A percentile compares a stretch with the other conserved stretches of the same genome.
phyloP scores from a whole-genome alignment of 495 filamentous ascomycete species.

The Penicillium simplicissimum region DNA sequence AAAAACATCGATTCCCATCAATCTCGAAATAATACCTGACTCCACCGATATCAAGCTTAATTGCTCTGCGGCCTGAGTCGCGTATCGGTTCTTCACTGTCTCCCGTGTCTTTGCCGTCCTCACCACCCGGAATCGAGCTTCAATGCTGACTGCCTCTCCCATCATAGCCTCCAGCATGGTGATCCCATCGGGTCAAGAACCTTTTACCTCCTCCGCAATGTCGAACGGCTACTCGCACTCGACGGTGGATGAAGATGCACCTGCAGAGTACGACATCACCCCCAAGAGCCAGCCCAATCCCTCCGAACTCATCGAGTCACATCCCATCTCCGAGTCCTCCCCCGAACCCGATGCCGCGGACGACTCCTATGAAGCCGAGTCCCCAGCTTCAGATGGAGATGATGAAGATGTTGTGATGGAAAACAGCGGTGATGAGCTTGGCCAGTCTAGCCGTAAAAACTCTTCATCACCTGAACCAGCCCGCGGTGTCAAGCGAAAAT shows the following conservation, averaged over 20 bases:
- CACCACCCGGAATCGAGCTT: constrained; percentile 30
- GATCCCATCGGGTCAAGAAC: constrained; percentile 51
- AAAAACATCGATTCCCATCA: constrained; percentile 43
- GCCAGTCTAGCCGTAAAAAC: constrained; percentile 52
- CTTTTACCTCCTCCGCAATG: constrained; percentile 40
- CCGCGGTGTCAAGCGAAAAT: constrained; percentile 75
- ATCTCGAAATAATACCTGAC: constrained; percentile 34
- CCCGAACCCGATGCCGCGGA: constrained; percentile 66
- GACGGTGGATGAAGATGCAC: constrained; percentile 38
- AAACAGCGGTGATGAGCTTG: constrained; percentile 57
- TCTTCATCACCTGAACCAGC: constrained; percentile 67
- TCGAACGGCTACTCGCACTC: constrained; percentile 53
- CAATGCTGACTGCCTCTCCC: constrained; percentile 50
- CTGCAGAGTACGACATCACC: constrained; percentile 36
- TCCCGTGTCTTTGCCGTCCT: constrained; percentile 20
- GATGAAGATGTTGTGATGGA: constrained; percentile 79
- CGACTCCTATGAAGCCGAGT: constrained; percentile 46
- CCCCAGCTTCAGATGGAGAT: constrained; percentile 51
- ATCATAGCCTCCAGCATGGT: constrained; percentile 53
- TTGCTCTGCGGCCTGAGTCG: constrained; percentile 35
- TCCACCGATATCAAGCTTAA: constrained; percentile 29
- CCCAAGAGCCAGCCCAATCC: constrained; percentile 54
- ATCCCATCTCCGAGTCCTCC: constrained; percentile 48
- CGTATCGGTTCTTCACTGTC: constrained; percentile 33
- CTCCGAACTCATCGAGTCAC: constrained; percentile 49